Percentiles rank a stretch among this genome's conserved stretches.
These are phyloP conservation scores for Aeminium ludgeri DNA, from an alignment of 495 filamentous ascomycete genomes.

Conservation along the genomic window DNA sequence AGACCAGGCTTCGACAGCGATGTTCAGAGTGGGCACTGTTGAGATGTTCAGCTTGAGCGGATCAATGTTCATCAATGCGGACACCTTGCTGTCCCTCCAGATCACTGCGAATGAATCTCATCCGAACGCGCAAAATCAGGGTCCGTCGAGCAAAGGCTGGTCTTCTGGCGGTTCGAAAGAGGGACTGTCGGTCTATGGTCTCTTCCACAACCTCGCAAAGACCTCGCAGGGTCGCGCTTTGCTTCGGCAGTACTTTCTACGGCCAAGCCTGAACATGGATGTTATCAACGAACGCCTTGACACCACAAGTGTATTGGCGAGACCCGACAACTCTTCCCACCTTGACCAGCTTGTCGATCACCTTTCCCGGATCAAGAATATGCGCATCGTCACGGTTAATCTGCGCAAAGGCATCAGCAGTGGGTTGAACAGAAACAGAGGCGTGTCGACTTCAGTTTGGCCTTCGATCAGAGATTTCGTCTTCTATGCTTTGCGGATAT, in stretches of 20 bases:
- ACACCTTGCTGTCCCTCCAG: constrained; percentile 68
- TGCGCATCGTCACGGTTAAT: constrained; percentile 50
- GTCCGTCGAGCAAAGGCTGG: constrained; percentile 35
- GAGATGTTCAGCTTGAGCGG: constrained; percentile 64
- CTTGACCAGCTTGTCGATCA: constrained; percentile 42
- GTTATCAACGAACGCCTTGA: constrained; percentile 60
- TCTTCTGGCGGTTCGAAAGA: constrained; percentile 64
- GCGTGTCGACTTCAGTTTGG: constrained; percentile 55
- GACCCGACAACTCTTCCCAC: constrained; percentile 45
- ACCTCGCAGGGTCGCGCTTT: constrained; percentile 66
- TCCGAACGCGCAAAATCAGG: constrained; percentile 70
- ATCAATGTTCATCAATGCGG: constrained; percentile 71
- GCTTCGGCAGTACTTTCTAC: constrained; percentile 70
- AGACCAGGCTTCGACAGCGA: constrained; percentile 29
- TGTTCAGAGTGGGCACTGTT: constrained; percentile 45
- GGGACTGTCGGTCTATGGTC: constrained; percentile 72
- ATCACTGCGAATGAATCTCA: constrained; percentile 73
- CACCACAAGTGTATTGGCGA: constrained; percentile 50
- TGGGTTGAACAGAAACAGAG: constrained; percentile 37
- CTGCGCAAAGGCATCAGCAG: constrained; percentile 60
- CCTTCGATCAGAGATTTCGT: constrained; percentile 42
- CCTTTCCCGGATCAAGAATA: constrained; percentile 63
- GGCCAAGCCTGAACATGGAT: constrained; percentile 51
- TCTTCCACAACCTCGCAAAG: constrained; percentile 60
- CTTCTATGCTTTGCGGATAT: constrained; percentile 50